Percentiles rank a stretch among this genome's conserved stretches.
These are phyloP conservation scores for Eucalyptus curtisii DNA, from an alignment of 345 rosid genomes.

Conservation along the genomic window DNA sequence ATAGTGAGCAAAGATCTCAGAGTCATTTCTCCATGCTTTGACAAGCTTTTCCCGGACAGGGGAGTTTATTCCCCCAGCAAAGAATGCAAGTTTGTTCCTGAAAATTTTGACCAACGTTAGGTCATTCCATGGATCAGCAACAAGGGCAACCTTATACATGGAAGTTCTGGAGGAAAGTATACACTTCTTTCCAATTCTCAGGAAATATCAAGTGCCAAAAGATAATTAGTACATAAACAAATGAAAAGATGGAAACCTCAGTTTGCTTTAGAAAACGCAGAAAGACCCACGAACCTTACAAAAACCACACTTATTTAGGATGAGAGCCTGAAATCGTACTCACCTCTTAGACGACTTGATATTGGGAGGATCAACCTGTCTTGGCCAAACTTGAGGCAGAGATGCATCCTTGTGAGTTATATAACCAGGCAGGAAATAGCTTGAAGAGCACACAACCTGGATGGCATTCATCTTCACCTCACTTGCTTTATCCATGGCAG, in stretches of 20 bases:
- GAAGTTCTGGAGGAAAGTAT: background rate
- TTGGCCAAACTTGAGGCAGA: constrained; percentile 60
- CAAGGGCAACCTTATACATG: background rate
- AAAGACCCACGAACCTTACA: background rate
- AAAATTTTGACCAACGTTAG: background rate
- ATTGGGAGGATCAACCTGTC: constrained; percentile 31
- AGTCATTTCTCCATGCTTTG: constrained; percentile 35
- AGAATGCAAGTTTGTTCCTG: constrained; percentile 51
- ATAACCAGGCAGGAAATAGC: constrained; percentile 38
- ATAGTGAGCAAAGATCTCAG: constrained; percentile 28
- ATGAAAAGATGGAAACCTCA: background rate
- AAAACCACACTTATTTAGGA: background rate
- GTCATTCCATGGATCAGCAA: background rate
- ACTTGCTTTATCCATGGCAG: constrained; percentile 29
- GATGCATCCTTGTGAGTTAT: constrained; percentile 49
- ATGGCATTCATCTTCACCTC: constrained; percentile 36
- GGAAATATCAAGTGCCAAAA: background rate
- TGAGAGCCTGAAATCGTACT: background rate
- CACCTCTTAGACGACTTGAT: constrained; percentile 33
- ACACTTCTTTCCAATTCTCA: background rate
- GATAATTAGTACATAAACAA: background rate
- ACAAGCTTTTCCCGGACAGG: constrained; percentile 43
- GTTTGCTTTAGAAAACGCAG: background rate
- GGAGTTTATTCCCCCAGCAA: constrained; percentile 44
- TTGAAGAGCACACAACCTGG: constrained; percentile 52